Evolutionary conservation across 2,329 filamentous ascomycete genomes (phyloP), one percentile per base, ranked within the genome.

Genomic region (Cryoendolithus antarcticus): DNA sequence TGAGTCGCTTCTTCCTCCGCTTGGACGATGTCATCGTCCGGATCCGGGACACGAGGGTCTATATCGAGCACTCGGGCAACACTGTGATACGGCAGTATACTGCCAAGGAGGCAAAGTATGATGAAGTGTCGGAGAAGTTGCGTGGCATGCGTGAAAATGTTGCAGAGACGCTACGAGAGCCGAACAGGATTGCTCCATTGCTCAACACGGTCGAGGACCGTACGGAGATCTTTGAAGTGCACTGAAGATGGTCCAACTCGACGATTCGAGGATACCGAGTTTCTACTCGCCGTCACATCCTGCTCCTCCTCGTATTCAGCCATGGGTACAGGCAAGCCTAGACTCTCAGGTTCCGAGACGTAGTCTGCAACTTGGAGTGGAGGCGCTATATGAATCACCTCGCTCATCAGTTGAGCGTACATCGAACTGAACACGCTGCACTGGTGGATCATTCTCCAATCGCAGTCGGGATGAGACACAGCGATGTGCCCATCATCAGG

Each of bases 41-140:
- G 41, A 75, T 98, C 41, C 72, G 89, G 40, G 91, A 98, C 57
- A 96, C 89, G 1, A 72, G 91, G 45, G 70, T 98, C 28, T 98
- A 93, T 59, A 75, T 95, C 40, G 91, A 98, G 58, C 94, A 96
- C 58, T 75, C 69, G 32, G 77, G 72, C 11, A 75, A 80, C 37
- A 75, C 83, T 55, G 80, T 96, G 24, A 80, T 93, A 24, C 71
- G 89, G 46, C 89, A 98, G 63, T 95, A 94, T 55, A 84, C 84
- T 12, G 80, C 81, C n/a, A 80, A 82, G 57, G 89, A 98, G 65
- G 81, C 81, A 37, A 71, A 66, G 38, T 95, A 93, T 58, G 80
- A 80, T 21, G 75, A 77, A 28, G 77, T 94, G 8, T 80, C 80
- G 58, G 68, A 70, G 32, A 66, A 56, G 48, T 38, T 69, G 29